Evolutionary conservation across 2,329 filamentous ascomycete genomes (phyloP).

Genomic region (Aspergillus glaucus): DNA sequence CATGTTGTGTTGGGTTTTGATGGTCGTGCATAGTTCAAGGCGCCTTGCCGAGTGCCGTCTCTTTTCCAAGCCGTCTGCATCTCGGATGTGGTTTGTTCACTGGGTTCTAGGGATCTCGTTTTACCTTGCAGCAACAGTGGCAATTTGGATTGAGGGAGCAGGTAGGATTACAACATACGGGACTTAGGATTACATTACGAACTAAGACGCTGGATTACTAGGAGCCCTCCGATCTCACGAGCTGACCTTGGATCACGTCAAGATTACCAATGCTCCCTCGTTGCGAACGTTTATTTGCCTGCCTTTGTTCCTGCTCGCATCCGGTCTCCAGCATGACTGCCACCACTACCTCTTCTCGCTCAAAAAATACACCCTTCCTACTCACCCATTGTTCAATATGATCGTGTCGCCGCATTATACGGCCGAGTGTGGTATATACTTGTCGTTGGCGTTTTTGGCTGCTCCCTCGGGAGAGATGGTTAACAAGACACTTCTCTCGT

Average conservation of each 20-base stretch:
- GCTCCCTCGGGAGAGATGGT: slow-evolving; percentile 61
- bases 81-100: slow-evolving; percentile 78
- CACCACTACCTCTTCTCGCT: slow-evolving; percentile 64
- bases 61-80: slow-evolving; percentile 60
- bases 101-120: slow-evolving; percentile 74
- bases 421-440: slow-evolving; percentile 78
- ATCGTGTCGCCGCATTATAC: slow-evolving; percentile 87
- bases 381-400: slow-evolving; percentile 62
- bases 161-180: slow-evolving; percentile 42
- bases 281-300: slow-evolving; percentile 52
- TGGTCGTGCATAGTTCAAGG: slow-evolving; percentile 67
- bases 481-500: slow-evolving; percentile 68
- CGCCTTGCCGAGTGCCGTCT: slow-evolving; percentile 68
- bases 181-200: not conserved
- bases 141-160: slow-evolving; percentile 78
- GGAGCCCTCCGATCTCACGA: slow-evolving; percentile 28
- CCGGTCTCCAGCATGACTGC: slow-evolving; percentile 66
- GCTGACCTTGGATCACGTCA: slow-evolving; percentile 29
- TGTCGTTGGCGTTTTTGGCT: slow-evolving; percentile 66
- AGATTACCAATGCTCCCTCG: slow-evolving; percentile 35
- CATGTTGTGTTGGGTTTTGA: slow-evolving; percentile 61
- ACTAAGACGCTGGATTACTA: slow-evolving; percentile 9
- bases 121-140: slow-evolving; percentile 66
- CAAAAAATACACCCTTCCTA: slow-evolving; percentile 76
- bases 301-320: slow-evolving; percentile 63